phyloP scores from a whole-genome alignment of 441 rosid species.

The Populus hybrid region DNA sequence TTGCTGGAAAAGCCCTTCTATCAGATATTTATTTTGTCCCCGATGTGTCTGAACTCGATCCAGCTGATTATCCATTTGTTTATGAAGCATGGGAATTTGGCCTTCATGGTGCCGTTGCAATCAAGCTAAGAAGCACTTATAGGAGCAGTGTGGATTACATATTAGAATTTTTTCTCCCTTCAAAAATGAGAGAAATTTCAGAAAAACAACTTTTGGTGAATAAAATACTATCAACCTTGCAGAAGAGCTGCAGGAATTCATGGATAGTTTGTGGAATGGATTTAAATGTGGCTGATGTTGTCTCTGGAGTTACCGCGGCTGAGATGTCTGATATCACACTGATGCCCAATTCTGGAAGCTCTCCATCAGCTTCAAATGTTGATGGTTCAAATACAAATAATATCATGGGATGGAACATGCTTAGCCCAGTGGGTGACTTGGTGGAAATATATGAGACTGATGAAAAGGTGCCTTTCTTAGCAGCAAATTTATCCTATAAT shows the following conservation, averaged over 20 bases:
- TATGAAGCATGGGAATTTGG: neutral
- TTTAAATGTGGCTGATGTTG: too few species aligned
- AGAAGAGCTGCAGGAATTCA: neutral
- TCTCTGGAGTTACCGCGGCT: too few species aligned
- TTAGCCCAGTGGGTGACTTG: too few species aligned
- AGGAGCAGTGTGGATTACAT: neutral
- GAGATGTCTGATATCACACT: too few species aligned
- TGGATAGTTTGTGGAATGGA: too few species aligned
- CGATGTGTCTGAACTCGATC: neutral
- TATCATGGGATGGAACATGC: too few species aligned
- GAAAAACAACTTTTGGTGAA: neutral
- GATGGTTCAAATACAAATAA: too few species aligned
- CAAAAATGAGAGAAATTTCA: neutral
- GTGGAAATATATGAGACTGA: too few species aligned
- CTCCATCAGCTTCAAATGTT: too few species aligned
- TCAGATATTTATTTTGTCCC: neutral
- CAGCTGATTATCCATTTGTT: neutral
- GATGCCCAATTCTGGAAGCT: too few species aligned
- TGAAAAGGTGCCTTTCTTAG: too few species aligned
- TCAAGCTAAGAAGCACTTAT: neutral
- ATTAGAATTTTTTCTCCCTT: neutral
- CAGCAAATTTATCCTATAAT: too few species aligned
- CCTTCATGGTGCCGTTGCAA: neutral
- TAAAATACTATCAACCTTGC: neutral
- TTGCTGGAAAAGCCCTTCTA: constrained; percentile 1